Evolutionary conservation across 176 grass and related monocot species (phyloP).

Genomic region (Stipa capillata): DNA sequence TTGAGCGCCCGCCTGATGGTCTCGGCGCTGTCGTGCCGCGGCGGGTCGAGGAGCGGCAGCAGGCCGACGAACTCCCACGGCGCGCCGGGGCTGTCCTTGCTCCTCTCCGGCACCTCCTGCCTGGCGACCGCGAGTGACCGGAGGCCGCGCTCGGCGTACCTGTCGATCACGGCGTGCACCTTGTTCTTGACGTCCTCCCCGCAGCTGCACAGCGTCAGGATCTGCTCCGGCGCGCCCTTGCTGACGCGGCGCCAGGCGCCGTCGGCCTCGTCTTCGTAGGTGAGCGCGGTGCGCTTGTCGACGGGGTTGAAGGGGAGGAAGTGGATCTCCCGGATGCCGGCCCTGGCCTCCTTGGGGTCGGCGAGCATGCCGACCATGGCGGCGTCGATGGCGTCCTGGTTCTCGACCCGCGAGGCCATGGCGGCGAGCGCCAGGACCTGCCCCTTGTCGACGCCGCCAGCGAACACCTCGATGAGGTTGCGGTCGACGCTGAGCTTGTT

Average conservation of each 20-base stretch:
- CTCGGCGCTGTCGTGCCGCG: conserved; percentile 86
- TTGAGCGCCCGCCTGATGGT: conserved; percentile 76
- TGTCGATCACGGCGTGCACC: conserved; percentile 68
- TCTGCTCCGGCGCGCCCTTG: conserved; percentile 98
- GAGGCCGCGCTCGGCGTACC: conserved; percentile 83
- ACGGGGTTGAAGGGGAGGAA: conserved; percentile 98
- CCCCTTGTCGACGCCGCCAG: conserved; percentile 15
- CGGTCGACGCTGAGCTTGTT: conserved; percentile 85
- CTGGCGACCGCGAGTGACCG: conserved; percentile 69
- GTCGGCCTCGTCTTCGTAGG: conserved; percentile 33
- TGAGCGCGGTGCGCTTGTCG: conserved; percentile 93
- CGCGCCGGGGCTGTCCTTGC: conserved; percentile 56
- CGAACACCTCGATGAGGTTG: conserved; percentile 63
- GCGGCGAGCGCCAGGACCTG: conserved; percentile 56
- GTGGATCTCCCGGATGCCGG: conserved; percentile 66
- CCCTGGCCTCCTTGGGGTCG: conserved; percentile 78
- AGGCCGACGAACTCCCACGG: conserved; percentile 81
- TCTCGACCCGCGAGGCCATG: conserved; percentile 75
- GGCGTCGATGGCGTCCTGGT: conserved; percentile 96
- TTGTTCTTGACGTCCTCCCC: conserved; percentile 28
- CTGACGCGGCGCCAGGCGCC: conserved; percentile 71
- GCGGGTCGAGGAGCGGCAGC: conserved; percentile 84
- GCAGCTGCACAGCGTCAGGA: conserved; percentile 62
- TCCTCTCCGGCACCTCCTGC: conserved; percentile 71
- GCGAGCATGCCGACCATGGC: conserved; percentile 86